phyloP scores from a whole-genome alignment of 257 asterid species.

The Salvia miltiorrhiza region DNA sequence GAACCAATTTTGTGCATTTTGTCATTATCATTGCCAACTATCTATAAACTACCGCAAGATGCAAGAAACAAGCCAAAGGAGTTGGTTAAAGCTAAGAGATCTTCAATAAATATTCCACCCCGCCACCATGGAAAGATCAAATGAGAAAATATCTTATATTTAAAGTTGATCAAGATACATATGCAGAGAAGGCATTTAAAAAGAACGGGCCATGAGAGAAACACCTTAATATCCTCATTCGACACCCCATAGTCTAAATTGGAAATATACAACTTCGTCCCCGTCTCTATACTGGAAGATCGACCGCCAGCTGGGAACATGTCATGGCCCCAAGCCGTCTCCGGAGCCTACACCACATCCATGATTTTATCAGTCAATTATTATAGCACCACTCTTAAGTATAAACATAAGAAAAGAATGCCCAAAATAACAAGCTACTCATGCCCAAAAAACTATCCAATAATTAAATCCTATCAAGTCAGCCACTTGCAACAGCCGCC shows the following conservation, averaged over 20 bases:
- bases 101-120: background rate
- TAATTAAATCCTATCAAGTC: background rate
- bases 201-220: background rate
- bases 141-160: background rate
- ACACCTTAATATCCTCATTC: slow-evolving; percentile 83
- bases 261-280: slow-evolving; percentile 89
- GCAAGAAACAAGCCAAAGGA: background rate
- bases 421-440: background rate
- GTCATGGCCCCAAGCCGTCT: slow-evolving; percentile 77
- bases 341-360: slow-evolving; percentile 67
- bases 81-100: background rate
- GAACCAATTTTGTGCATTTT: background rate
- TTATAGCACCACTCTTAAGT: background rate
- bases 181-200: background rate
- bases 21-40: background rate
- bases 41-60: background rate
- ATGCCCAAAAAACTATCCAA: background rate
- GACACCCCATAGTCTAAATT: slow-evolving; percentile 93
- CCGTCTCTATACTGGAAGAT: slow-evolving; percentile 81
- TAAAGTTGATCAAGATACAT: background rate
- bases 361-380: slow-evolving; percentile 5
- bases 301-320: slow-evolving; percentile 61
- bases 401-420: background rate
- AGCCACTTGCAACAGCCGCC: background rate
- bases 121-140: background rate